Evolutionary conservation across 2,329 filamentous ascomycete species (phyloP), one percentile per base, ranked within the genome.

Genomic region (Cercospora brassicicola): DNA sequence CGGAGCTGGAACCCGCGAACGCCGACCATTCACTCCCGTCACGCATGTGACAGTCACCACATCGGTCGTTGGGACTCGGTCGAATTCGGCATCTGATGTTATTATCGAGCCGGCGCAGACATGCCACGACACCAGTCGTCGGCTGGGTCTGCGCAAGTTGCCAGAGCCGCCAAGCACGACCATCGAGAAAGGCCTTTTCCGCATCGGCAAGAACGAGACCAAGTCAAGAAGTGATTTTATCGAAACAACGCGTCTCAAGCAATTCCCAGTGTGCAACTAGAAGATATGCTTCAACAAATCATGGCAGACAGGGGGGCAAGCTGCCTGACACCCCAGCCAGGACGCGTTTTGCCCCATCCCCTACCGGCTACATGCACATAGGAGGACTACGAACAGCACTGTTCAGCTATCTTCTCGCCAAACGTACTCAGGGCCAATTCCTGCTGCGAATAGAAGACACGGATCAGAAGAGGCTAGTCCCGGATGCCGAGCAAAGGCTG

Each of bases 381-480:
- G 95, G 95, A 3, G 97, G 94, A 0, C 80, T 99, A 39, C 86
- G 95, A 67, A 99, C 95, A 0, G 96, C 96, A 0, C 81, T 99
- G n/a, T 98, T 93, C 83, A 98, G 97, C 76, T 97, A 94, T 73
- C 83, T 99, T 4, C 85, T 96, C n/a, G 94, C 95, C 0, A 91
- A 90, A 75, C 88, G 90, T 2, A 97, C 95, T 0, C 90, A 91
- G 4, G 95, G 95, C 6, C 91, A 96, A 78, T 99, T 99, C 75
- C 81, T 99, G 10, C 82, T 99, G 60, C 89, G 95, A 9, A 89
- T 99, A 71, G 95, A 99, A 82, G 95, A 99, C 79, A 99, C 95
- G 4, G 95, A 98, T 80, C 91, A 92, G 85, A 92, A 90, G 82
- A 89, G 95, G 68, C 90, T 94, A 8, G 88, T 98, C 3, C 81